A percentile compares a stretch with the other conserved stretches of the same genome.
Evolutionary conservation across 2,329 filamentous ascomycete genomes (phyloP).

Genomic region (Drechmeria coniospora): DNA sequence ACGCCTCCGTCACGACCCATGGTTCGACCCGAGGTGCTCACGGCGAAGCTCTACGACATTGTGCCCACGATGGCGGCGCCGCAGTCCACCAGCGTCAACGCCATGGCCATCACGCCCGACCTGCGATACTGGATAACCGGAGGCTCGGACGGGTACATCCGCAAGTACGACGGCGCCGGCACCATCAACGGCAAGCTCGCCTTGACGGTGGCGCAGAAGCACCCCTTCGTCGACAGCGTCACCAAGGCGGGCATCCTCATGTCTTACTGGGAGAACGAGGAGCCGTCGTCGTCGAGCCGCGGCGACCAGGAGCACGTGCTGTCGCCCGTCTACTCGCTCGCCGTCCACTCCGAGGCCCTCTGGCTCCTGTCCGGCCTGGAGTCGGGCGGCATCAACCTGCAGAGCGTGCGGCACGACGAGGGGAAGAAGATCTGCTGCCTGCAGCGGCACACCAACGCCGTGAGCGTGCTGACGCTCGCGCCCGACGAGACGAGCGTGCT

Average conservation of each 20-base stretch:
- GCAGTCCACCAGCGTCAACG: constrained; percentile 89
- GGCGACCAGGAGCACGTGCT: constrained; percentile 44
- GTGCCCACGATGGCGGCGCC: constrained; percentile 94
- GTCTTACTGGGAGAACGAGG: constrained; percentile 98
- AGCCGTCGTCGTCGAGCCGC: constrained; percentile 34
- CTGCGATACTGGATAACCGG: constrained; percentile 91
- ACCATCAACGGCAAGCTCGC: constrained; percentile 91
- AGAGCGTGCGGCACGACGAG: constrained; percentile 87
- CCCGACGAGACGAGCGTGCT: constrained; percentile 76
- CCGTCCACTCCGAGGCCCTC: constrained; percentile 74
- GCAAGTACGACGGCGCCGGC: constrained; percentile 90
- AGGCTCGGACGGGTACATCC: constrained; percentile 86
- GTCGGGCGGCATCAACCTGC: constrained; percentile 81
- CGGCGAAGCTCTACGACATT: constrained; percentile 77
- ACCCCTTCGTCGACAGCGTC: constrained; percentile 95
- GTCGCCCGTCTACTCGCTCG: constrained; percentile 90
- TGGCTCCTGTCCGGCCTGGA: constrained; percentile 88
- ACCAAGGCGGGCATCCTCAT: constrained; percentile 87
- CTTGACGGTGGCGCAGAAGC: constrained; percentile 84
- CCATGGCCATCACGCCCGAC: constrained; percentile 80
- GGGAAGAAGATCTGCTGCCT: constrained; percentile 76
- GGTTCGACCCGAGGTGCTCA: constrained; percentile 64
- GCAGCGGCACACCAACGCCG: constrained; percentile 75
- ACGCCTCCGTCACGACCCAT: constrained; percentile 30
- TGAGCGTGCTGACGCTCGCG: constrained; percentile 70